These are phyloP conservation scores for Rhizoclosmatium sp. DNA, from an alignment of 192 early-diverging fungal genomes.

Conservation along the genomic window DNA sequence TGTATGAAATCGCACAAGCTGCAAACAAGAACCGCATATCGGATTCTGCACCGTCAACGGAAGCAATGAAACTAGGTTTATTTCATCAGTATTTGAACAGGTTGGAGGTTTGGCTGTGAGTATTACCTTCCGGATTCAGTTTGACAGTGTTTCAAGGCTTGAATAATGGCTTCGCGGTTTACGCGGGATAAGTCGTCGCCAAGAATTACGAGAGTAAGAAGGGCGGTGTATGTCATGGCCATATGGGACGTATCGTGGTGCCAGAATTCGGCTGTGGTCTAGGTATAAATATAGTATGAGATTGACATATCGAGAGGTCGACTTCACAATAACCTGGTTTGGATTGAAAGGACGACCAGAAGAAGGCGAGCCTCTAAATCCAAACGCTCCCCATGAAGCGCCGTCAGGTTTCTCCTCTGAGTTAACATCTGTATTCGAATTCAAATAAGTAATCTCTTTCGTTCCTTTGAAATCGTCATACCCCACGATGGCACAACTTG, in stretches of 20 bases:
- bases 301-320: slow-evolving; percentile 2
- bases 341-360: slow-evolving; percentile 64
- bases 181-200: slow-evolving; percentile 91
- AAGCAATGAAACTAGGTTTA: slow-evolving; percentile 68
- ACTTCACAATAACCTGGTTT: slow-evolving; percentile 2
- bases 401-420: background rate
- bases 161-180: slow-evolving; percentile 71
- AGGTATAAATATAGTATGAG: slow-evolving; percentile 36
- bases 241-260: slow-evolving; percentile 45
- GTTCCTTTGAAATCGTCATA: background rate
- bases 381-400: slow-evolving; percentile 48
- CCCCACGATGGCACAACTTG: slow-evolving; percentile 59
- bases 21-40: slow-evolving; percentile 94
- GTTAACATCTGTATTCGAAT: slow-evolving; percentile 39
- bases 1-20: slow-evolving; percentile 81
- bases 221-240: slow-evolving; percentile 89
- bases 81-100: too few species aligned
- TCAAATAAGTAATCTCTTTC: background rate
- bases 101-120: too few species aligned
- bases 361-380: slow-evolving; percentile 77
- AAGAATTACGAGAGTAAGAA: slow-evolving; percentile 78
- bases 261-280: slow-evolving; percentile 24
- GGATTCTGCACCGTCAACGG: slow-evolving; percentile 70
- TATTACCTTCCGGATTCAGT: slow-evolving; percentile 75
- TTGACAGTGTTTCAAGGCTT: slow-evolving; percentile 71